phyloP scores from a whole-genome alignment of 2,329 filamentous ascomycete species.

The Botryosphaeria dothidea region DNA sequence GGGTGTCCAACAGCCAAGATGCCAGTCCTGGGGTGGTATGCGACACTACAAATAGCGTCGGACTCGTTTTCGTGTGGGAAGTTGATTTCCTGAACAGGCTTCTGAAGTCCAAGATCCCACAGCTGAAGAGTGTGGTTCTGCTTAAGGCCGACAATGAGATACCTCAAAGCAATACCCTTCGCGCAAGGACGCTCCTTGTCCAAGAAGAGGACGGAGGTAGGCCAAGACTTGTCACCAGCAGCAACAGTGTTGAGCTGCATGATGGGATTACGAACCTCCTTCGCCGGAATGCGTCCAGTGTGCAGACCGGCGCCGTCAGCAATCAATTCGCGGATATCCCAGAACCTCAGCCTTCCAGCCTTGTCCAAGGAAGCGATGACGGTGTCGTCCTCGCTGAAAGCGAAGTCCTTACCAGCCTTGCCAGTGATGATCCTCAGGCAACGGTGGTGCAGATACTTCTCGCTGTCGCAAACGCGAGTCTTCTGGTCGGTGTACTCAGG shows the following conservation, averaged over 20 bases:
- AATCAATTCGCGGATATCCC: constrained; percentile 84
- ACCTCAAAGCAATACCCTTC: constrained; percentile 85
- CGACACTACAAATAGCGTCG: constrained; percentile 95
- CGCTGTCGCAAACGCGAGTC: constrained; percentile 73
- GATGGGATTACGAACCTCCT: constrained; percentile 83
- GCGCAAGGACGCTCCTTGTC: constrained; percentile 94
- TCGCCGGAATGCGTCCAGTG: constrained; percentile 34
- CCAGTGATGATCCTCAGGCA: constrained; percentile 93
- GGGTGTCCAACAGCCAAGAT: constrained; percentile 96
- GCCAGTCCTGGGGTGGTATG: constrained; percentile 87
- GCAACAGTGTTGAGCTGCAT: constrained; percentile 85
- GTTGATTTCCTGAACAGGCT: constrained; percentile 95
- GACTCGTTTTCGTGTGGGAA: constrained; percentile 95
- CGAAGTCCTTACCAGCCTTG: constrained; percentile 97
- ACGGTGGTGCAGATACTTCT: constrained; percentile 82
- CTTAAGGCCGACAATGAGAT: constrained; percentile 97
- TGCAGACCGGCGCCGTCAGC: constrained; percentile 38
- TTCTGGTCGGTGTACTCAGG: constrained; percentile 52
- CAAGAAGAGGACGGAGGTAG: constrained; percentile 91
- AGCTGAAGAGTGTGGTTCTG: constrained; percentile 98
- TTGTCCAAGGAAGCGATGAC: constrained; percentile 96
- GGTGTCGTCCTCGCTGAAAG: constrained; percentile 94
- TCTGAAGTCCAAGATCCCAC: constrained; percentile 94
- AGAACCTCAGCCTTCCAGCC: constrained; percentile 94
- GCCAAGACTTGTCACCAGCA: constrained; percentile 91